Evolutionary conservation across 2,329 filamentous ascomycete genomes (phyloP).

Genomic region (Colletotrichum sp.): DNA sequence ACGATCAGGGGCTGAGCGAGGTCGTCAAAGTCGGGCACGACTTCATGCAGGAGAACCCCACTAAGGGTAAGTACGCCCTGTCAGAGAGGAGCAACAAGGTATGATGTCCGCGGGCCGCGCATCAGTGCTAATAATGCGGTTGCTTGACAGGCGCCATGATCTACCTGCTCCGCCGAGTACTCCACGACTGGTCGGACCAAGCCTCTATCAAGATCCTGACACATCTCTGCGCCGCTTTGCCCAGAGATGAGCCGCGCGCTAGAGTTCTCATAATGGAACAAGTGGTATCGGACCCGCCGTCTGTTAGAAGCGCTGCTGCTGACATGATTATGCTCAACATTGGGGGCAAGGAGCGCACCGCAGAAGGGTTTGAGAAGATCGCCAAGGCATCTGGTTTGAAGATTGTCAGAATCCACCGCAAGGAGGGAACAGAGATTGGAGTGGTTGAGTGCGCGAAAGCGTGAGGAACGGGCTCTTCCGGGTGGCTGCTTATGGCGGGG

Average conservation of each 20-base stretch:
- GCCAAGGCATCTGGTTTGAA: neutral
- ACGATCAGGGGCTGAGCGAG: conserved; percentile 17
- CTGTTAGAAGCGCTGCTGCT: neutral
- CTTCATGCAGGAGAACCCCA: conserved; percentile 26
- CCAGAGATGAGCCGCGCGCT: neutral
- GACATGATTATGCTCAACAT: conserved; percentile 9
- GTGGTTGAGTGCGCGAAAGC: neutral
- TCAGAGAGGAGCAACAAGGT: neutral
- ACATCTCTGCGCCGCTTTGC: conserved; percentile 29
- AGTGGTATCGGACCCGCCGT: neutral
- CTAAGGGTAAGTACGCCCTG: neutral
- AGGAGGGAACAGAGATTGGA: neutral
- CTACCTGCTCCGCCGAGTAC: conserved; percentile 37
- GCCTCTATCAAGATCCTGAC: conserved; percentile 30
- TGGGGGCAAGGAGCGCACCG: conserved; percentile 1
- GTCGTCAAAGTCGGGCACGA: conserved; percentile 27
- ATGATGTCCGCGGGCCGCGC: neutral
- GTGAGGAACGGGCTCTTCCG: neutral
- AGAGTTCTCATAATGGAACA: conserved; percentile 3
- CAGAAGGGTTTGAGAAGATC: neutral
- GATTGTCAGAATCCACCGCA: neutral
- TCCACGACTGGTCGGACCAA: conserved; percentile 40
- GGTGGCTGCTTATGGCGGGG: neutral
- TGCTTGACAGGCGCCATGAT: conserved; percentile 32
- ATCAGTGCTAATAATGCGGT: neutral